Evolutionary conservation across 2,329 filamentous ascomycete genomes (phyloP).

Genomic region (Tolypocladium tropicale): DNA sequence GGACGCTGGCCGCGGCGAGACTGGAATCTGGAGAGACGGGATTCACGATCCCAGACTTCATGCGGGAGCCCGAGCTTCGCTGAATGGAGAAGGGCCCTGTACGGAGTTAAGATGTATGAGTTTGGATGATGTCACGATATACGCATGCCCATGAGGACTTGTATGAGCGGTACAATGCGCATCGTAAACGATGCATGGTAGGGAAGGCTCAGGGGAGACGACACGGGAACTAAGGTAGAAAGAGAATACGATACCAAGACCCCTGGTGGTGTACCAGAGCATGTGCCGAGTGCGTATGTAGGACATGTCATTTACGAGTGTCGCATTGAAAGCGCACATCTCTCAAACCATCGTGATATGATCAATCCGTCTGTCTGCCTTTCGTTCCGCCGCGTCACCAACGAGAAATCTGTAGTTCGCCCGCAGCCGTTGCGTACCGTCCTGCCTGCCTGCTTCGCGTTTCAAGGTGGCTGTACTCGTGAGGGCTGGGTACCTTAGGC

Average conservation of each 20-base stretch:
- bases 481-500: no score
- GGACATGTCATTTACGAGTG: neutral
- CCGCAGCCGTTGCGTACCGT: no score
- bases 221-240: neutral
- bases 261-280: neutral
- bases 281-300: neutral
- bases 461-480: neutral
- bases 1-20: slow-evolving; percentile 15
- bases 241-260: neutral
- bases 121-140: neutral
- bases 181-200: neutral
- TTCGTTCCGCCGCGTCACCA: neutral
- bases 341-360: no score
- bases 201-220: neutral
- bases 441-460: no score
- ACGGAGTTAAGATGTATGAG: neutral
- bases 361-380: neutral
- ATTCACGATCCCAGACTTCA: slow-evolving; percentile 28
- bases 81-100: slow-evolving; percentile 8
- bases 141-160: neutral
- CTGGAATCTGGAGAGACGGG: slow-evolving; percentile 23
- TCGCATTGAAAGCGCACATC: neutral
- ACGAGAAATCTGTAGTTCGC: neutral
- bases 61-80: slow-evolving; percentile 31
- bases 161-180: neutral